Base-by-base conservation (phyloP, 768 basidiomycete genomes). In the Mycena olivaceomarginata region DNA sequence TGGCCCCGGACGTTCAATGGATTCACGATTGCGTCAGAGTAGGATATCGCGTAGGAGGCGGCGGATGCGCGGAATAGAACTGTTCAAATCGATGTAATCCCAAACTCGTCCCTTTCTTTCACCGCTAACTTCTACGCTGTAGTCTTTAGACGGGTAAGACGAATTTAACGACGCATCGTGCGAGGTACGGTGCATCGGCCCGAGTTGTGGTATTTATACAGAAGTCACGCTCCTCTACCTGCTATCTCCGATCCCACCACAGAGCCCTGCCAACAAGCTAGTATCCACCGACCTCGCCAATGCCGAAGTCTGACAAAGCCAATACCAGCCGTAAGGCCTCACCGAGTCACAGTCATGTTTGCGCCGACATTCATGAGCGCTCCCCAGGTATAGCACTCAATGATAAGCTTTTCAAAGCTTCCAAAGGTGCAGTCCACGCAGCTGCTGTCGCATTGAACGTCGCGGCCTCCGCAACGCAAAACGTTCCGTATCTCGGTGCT, bases 321-420 rank as follows among this genome's bases (percentile, higher is more conserved):
- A 51, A 51, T 51, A 51, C 48, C 48, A 51, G 48, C 48, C 48
- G 48, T 51, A 51, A 51, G 48, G 48, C 48, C 48, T 51, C 48
- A 51, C 48, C 48, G 48, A 51, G 48, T 51, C 48, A 20, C 48
- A 51, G 48, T 51, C 48, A 51, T 51, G 48, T 20, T 20, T 51
- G 48, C 48, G 48, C 48, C 13, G 48, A 51, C 48, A 51, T 1
- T 1, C 5, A 12, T 51, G 48, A 51, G 18, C 48, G 48, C 48
- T 51, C 48, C 48, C 15, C 48, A 51, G 48, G 48, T 51, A 16
- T 51, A 51, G 48, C 48, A 51, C 13, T 45, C 43, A 45, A 45
- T 45, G 43, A 45, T 45, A 45, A 15, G 43, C 43, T 45, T 45
- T 45, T 45, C 43, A 45, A 45, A 45, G 43, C 43, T 45, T 51